phyloP scores from a whole-genome alignment of 768 basidiomycete species.

The Phaeotremella fagi region DNA sequence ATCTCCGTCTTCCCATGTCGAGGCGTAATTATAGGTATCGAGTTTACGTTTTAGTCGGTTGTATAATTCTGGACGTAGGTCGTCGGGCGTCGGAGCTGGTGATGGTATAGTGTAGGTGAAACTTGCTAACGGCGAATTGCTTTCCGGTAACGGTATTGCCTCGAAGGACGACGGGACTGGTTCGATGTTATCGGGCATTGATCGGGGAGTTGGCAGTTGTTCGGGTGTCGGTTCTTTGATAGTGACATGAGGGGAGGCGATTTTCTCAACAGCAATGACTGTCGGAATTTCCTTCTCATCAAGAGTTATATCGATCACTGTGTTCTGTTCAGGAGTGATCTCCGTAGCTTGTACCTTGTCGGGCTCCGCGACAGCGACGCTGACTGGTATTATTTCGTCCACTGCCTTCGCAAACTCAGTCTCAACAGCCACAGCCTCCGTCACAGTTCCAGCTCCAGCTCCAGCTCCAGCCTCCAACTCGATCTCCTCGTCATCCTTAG shows the following conservation, averaged over 20 bases:
- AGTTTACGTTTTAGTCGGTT: constrained; percentile 20
- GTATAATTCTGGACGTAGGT: constrained; percentile 22
- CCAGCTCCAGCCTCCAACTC: not conserved
- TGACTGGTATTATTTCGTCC: not conserved
- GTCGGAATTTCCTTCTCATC: not conserved
- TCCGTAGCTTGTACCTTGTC: not conserved
- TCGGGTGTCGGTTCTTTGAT: not conserved
- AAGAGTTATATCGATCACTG: not conserved
- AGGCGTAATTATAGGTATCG: constrained; percentile 19
- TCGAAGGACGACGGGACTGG: constrained; percentile 24
- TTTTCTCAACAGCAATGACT: not conserved
- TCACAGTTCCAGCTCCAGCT: not conserved
- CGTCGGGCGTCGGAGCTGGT: constrained; percentile 29
- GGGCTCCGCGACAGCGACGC: not conserved
- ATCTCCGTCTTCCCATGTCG: constrained; percentile 23
- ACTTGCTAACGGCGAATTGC: not conserved
- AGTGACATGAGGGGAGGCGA: not conserved
- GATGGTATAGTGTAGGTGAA: constrained; percentile 22
- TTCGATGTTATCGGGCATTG: constrained; percentile 3
- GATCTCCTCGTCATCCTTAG: not conserved
- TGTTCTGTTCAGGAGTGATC: not conserved
- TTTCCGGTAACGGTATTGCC: constrained; percentile 10
- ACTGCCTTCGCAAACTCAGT: not conserved
- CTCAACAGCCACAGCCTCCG: not conserved
- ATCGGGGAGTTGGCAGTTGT: not conserved